Base-by-base conservation (phyloP, 257 asterid species). In the Linderniella brevidens region DNA sequence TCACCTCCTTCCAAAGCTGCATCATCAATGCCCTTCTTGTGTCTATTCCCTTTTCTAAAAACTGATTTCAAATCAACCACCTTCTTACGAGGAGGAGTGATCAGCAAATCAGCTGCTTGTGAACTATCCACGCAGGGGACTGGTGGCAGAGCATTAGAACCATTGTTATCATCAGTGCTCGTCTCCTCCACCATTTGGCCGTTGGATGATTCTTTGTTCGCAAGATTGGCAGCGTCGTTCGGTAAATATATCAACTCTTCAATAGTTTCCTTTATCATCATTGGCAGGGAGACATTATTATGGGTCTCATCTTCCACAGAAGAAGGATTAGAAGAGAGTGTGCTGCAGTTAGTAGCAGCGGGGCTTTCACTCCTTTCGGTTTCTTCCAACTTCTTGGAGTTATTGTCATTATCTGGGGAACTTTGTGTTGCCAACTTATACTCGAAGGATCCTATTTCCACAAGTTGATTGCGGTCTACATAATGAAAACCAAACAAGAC, bases 321-420 rank as follows among this genome's bases (percentile, higher is more conserved):
- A 17, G 95, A 83, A 54, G 88, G 94, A 70, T 82, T 83, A 9
- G 97, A 87, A 9, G 97, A 87, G 54, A 78, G 86, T 59, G 78
- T 82, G 68, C 97, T 86, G 54, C 74, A 77, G 73, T 80, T 80
- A 41, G 86, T 73, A 8, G 73, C 65, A 8, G 73, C 65, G 25
- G 80, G 79, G 49, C 87, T 79, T 60, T 57, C 72, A 53, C 78
- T 77, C 60, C 71, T 68, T 57, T 71, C 93, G 38, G 49, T 76
- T 51, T 70, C 78, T 52, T 51, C 25, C 20, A 41, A 58, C 70
- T 68, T 71, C 20, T 76, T 52, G 53, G 63, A 61, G 51, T 47
- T 62, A 58, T 63, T 60, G 29, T 45, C 53, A 48, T 61, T 76
- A 38, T 57, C 54, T 58, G 52, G 71, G 50, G 58, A 37, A 58